Base-by-base conservation (phyloP, 441 rosid species). In the Euphorbia schlechtendalii region DNA sequence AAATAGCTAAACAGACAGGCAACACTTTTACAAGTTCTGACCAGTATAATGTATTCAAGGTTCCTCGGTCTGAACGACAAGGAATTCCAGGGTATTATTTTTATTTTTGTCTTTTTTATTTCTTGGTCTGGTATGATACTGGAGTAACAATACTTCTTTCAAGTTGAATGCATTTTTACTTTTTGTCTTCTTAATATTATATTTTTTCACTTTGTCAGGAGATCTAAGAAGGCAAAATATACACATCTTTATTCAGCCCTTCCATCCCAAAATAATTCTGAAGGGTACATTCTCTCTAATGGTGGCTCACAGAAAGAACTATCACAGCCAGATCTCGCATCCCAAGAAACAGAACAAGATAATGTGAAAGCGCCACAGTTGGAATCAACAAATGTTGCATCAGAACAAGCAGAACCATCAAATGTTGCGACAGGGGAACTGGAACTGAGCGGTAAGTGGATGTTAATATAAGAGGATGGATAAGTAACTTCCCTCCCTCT, bases 1-100 rank as follows among this genome's bases (percentile, higher is more conserved):
- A 93, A 74, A 77, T 87, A 75, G 76, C 83, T 68, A 90, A 73
- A 74, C 95, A 83, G 79, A 82, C 82, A 20, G 96, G 94, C 24
- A 51, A 40, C 38, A 32, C 56, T 71, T 76, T 67, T 30, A 56
- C 55, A 52, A 86, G 81, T 52, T 67, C 66, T 55, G 71, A 77
- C 77, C 80, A 79, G 65, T 48, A 76, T 41, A 71, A 62, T 56
- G 71, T 60, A 20, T 56, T 78, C 38, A 54, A 64, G 68, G 76
- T 67, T 46, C 62, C 70, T 27, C 78, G 83, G 27, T 81, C 83
- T 48, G 86, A 85, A 58, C 82, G 97, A 27, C 88, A 85, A 5
- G 98, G 89, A 63, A 32, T 84, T 62, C 75, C 69, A 56, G 75
- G 87, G 88, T 88, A 56, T 24, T 69, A 45, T 64, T 36, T 22